phyloP scores from a whole-genome alignment of 78 protist species.

The Speleostelium caveatum region DNA sequence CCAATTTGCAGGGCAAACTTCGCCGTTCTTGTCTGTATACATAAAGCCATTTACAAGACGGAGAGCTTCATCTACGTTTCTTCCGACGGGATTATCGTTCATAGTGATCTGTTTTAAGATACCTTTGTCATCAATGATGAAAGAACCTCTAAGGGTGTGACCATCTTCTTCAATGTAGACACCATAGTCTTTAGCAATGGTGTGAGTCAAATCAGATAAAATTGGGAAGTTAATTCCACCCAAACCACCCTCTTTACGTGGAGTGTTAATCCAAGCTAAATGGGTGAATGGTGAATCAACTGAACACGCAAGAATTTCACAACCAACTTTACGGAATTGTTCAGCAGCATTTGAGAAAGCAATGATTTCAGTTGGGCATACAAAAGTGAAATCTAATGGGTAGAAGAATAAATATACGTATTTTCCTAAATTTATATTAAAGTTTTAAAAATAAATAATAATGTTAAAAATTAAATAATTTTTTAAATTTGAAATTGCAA shows the following conservation, averaged over 20 bases:
- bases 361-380: constrained; percentile 97
- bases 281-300: constrained; percentile 93
- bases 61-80: constrained; percentile 91
- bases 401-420: constrained; percentile 79
- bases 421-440: constrained; percentile 15
- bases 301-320: constrained; percentile 88
- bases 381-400: constrained; percentile 85
- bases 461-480: too few relatives aligned
- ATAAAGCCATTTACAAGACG: constrained; percentile 89
- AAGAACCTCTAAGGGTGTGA: constrained; percentile 90
- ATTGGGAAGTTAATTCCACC: constrained; percentile 95
- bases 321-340: constrained; percentile 87
- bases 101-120: constrained; percentile 86
- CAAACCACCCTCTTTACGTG: constrained; percentile 97
- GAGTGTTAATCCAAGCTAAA: constrained; percentile 95
- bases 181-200: constrained; percentile 92
- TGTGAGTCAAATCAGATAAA: constrained; percentile 90
- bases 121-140: constrained; percentile 83
- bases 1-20: constrained; percentile 95
- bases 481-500: neutral
- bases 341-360: constrained; percentile 92
- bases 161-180: constrained; percentile 87
- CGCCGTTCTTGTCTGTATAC: constrained; percentile 88
- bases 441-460: too few relatives aligned
- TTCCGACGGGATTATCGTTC: constrained; percentile 94